Conservation (phyloP, 2,329 filamentous ascomycete species). For the Alternaria alternata region DNA sequence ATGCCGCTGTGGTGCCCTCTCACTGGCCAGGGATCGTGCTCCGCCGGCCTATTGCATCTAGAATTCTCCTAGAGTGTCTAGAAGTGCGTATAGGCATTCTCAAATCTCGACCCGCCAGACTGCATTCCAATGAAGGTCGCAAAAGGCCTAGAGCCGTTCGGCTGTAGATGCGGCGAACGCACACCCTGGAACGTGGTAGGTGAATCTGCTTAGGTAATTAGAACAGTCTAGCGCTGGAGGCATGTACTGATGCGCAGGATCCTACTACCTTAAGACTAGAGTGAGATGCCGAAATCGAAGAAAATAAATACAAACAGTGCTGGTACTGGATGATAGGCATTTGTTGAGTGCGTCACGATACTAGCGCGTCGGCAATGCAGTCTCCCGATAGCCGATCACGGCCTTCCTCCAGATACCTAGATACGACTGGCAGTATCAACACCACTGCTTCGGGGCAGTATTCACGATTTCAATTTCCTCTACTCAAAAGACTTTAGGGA, state of each 20-base stretch:
- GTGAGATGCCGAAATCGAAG: not conserved
- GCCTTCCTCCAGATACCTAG: too few relatives aligned
- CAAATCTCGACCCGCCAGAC: not conserved
- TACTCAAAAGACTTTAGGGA: not conserved
- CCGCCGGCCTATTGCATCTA: not conserved
- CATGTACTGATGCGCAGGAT: not conserved
- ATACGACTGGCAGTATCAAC: not conserved
- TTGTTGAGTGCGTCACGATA: not conserved
- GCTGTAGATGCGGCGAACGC: not conserved
- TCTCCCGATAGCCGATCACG: not conserved
- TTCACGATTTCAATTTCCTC: not conserved
- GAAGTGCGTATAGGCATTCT: not conserved
- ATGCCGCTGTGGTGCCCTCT: not conserved
- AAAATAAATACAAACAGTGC: not conserved
- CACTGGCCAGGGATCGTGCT: not conserved
- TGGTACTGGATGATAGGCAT: not conserved
- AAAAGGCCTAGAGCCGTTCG: not conserved
- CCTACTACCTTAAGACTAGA: not conserved
- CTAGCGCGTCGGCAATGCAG: slow-evolving; percentile 2
- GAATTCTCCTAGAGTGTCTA: not conserved
- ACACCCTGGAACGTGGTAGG: not conserved
- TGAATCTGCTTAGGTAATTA: not conserved
- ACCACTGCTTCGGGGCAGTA: not conserved
- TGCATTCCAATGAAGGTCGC: not conserved
- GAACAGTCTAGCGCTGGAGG: too few relatives aligned